Percentiles rank a stretch among this genome's conserved stretches.
phyloP scores from a whole-genome alignment of 306 rosid species.

The Pyrus betulifolia region DNA sequence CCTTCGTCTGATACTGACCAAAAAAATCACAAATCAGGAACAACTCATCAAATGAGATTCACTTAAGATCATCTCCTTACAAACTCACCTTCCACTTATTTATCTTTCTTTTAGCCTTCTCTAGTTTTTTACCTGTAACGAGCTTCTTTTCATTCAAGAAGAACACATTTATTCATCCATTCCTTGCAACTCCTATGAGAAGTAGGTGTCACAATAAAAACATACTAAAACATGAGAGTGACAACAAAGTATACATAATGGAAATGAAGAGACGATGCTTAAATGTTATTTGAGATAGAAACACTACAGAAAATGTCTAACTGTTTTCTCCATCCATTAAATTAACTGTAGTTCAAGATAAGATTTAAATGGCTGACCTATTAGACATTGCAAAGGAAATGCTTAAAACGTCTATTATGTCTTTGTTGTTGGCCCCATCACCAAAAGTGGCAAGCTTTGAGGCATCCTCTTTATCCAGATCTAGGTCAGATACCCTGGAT shows the following conservation, averaged over 20 bases:
- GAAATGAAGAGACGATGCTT: constrained; percentile 1
- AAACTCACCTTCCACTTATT: constrained; percentile 51
- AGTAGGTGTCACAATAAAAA: constrained; percentile 14
- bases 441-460: constrained; percentile 73
- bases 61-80: neutral
- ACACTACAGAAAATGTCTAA: neutral
- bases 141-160: constrained; percentile 14
- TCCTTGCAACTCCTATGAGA: constrained; percentile 74
- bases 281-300: neutral
- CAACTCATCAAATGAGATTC: constrained; percentile 9
- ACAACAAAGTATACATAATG: neutral
- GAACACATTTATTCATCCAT: constrained; percentile 70
- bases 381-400: constrained; percentile 70
- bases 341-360: neutral
- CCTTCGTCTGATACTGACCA: constrained; percentile 42
- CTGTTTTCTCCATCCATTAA: neutral
- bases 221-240: constrained; percentile 4
- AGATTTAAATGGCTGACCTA: constrained; percentile 39
- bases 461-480: constrained; percentile 65
- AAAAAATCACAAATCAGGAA: constrained; percentile 12
- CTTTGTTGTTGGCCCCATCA: constrained; percentile 52
- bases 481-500: constrained; percentile 57
- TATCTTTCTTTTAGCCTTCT: constrained; percentile 44
- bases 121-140: neutral
- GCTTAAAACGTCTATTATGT: constrained; percentile 53